Evolutionary conservation across 805 yeast species (phyloP), one percentile per base, ranked within the genome.

Genomic region (Debaryomyces prosopidis): DNA sequence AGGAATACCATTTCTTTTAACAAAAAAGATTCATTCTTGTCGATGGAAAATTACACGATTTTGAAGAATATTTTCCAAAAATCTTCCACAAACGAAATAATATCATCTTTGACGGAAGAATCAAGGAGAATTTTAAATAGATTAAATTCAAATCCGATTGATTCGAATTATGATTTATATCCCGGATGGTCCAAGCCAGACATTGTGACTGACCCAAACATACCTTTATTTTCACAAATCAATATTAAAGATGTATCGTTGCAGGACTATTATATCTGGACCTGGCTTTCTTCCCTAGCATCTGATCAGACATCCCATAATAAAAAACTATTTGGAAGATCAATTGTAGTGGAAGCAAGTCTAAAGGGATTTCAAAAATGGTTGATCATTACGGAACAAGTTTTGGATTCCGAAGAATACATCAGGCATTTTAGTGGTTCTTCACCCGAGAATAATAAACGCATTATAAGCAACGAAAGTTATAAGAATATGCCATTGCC

Each of bases 211-310:
- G 55, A 56, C 19, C 57, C 57, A 41, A 57, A 65, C 36, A 66
- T 70, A n/a, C 76, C 76, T 1, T 51, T 64, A 28, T 69, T 53
- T 66, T 75, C 68, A 32, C 66, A 64, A 44, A 59, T 68, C 15
- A 49, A 59, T 37, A 69, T 87, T 8, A 68, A 79, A 7, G 77
- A 87, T 47, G 84, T 87, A 1, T 76, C 87, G 5, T 80, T 89
- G 15, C 96, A 88, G 62, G 96, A 89, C 62, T 89, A 86, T 62
- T 89, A 84, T 58, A 87, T 89, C 23, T 89, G 96, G 96, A 80
- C 96, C 0, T 89, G 96, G 96, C 71, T 89, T 57, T 81, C 90
- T 1, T 78, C 89, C 2, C 60, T 89, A 18, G 88, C 88, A 0
- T 75, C 82, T 27, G 96, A 89, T 59, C 86, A 87, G 58, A 80